Percentiles rank a stretch among this genome's conserved stretches.
Conservation (phyloP, 1,284 basidiomycete genomes). For the Trichosporon faecale region DNA sequence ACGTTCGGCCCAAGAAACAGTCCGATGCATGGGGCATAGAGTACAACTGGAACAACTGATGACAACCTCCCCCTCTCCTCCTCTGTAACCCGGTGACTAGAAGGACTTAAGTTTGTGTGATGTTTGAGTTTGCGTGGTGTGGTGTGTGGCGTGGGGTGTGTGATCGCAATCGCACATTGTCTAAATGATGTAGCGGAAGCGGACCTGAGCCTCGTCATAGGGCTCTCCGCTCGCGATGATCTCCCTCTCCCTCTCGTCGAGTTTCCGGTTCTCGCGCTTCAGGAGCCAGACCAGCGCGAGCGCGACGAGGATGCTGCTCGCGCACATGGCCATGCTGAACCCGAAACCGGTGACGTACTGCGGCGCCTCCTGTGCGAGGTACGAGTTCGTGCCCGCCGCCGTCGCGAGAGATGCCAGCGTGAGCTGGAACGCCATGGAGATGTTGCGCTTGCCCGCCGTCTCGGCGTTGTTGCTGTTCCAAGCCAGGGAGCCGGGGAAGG, state of each 20-base stretch:
- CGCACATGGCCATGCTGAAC: slow-evolving; percentile 23
- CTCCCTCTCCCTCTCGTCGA: slow-evolving; percentile 12
- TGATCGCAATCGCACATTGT: not conserved
- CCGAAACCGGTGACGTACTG: slow-evolving; percentile 23
- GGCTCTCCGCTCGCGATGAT: not conserved
- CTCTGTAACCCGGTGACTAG: not conserved
- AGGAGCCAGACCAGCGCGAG: slow-evolving; percentile 13
- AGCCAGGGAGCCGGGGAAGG: slow-evolving; percentile 19
- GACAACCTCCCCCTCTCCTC: not conserved
- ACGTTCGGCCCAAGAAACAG: not conserved
- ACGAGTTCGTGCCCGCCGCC: slow-evolving; percentile 28
- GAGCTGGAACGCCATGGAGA: slow-evolving; percentile 26
- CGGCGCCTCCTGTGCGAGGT: slow-evolving; percentile 21
- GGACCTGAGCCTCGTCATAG: not conserved
- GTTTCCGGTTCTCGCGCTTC: slow-evolving; percentile 14
- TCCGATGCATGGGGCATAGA: not conserved
- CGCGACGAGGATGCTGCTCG: slow-evolving; percentile 15
- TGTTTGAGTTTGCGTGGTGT: not conserved
- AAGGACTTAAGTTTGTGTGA: not conserved
- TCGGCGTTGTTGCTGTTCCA: slow-evolving; percentile 29
- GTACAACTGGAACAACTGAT: not conserved
- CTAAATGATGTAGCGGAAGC: slow-evolving; percentile 15
- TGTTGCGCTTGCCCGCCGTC: slow-evolving; percentile 25
- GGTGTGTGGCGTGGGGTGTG: not conserved
- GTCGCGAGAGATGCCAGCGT: slow-evolving; percentile 24